phyloP scores from a whole-genome alignment of 2,329 filamentous ascomycete species.

The Bipolaris oryzae region DNA sequence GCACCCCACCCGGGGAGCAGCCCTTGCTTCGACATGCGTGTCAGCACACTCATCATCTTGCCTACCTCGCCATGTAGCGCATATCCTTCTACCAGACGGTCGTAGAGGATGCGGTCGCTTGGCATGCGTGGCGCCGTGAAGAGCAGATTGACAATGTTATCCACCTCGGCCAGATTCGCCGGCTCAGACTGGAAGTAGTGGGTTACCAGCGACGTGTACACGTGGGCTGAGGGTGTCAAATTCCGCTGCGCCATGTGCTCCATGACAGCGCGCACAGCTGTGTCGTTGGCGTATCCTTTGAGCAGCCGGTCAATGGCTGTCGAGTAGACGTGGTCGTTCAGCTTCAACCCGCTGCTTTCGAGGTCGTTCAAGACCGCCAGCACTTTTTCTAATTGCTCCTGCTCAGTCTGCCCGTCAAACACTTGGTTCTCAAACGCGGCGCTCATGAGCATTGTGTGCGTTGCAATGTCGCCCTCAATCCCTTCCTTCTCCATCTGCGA shows the following conservation, averaged over 20 bases:
- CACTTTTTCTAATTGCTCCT: conserved; percentile 61
- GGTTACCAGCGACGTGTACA: conserved; percentile 75
- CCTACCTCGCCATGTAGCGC: conserved; percentile 59
- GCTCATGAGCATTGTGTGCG: conserved; percentile 75
- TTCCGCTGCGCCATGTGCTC: conserved; percentile 64
- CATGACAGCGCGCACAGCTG: conserved; percentile 65
- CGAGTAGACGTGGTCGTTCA: conserved; percentile 69
- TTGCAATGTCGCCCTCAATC: conserved; percentile 67
- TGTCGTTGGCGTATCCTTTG: conserved; percentile 52
- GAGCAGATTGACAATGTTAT: conserved; percentile 61
- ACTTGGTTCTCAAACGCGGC: conserved; percentile 59
- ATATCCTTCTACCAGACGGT: conserved; percentile 72
- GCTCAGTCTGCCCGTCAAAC: conserved; percentile 50
- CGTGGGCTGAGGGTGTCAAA: conserved; percentile 64
- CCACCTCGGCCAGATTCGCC: conserved; percentile 66
- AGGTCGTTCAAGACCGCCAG: conserved; percentile 62
- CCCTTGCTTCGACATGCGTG: conserved; percentile 47
- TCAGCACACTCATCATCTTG: conserved; percentile 52
- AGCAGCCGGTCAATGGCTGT: conserved; percentile 72
- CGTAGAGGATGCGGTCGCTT: conserved; percentile 68
- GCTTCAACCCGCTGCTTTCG: conserved; percentile 60
- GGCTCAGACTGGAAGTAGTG: conserved; percentile 67
- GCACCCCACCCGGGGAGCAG: conserved; percentile 52
- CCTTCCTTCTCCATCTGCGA: conserved; percentile 63
- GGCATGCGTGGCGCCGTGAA: conserved; percentile 34